These are phyloP conservation scores for Cucurbita maxima DNA, from an alignment of 306 rosid species.

Conservation along the genomic window DNA sequence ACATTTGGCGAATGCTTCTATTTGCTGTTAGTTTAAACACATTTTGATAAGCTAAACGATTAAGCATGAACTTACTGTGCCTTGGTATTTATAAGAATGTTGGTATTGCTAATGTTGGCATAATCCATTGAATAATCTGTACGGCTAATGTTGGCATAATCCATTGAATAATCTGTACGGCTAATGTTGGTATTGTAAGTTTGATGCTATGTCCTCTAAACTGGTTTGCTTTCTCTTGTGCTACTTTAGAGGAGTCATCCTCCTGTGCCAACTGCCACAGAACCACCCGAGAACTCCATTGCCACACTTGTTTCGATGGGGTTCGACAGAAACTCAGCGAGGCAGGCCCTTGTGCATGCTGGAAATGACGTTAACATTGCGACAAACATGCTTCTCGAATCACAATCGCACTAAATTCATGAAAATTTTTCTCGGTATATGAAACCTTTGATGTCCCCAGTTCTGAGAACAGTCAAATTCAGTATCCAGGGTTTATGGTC, in stretches of 20 bases:
- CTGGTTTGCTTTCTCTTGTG: not conserved
- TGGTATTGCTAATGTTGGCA: not conserved
- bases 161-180: not conserved
- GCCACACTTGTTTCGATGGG: conserved; percentile 89
- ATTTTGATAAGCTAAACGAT: not conserved
- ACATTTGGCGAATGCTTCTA: conserved; percentile 5
- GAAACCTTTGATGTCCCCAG: conserved; percentile 10
- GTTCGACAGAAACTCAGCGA: conserved; percentile 76
- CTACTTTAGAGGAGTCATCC: conserved; percentile 58
- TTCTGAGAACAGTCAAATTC: conserved; percentile 9
- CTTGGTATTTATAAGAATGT: not conserved
- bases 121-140: not conserved
- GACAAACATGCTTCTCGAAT: conserved; percentile 85
- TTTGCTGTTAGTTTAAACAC: not conserved
- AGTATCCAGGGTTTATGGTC: conserved; percentile 12
- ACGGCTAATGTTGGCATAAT: not conserved
- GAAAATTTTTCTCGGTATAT: not conserved
- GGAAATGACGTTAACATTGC: conserved; percentile 81
- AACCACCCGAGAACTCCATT: conserved; percentile 71
- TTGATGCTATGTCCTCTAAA: not conserved
- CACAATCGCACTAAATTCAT: conserved; percentile 45
- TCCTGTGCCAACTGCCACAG: conserved; percentile 37
- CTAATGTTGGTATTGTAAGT: not conserved
- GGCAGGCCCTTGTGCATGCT: conserved; percentile 90
- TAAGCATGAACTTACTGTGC: not conserved